Conservation (phyloP, 1,139 yeast genomes). For the Candida dubliniensis region DNA sequence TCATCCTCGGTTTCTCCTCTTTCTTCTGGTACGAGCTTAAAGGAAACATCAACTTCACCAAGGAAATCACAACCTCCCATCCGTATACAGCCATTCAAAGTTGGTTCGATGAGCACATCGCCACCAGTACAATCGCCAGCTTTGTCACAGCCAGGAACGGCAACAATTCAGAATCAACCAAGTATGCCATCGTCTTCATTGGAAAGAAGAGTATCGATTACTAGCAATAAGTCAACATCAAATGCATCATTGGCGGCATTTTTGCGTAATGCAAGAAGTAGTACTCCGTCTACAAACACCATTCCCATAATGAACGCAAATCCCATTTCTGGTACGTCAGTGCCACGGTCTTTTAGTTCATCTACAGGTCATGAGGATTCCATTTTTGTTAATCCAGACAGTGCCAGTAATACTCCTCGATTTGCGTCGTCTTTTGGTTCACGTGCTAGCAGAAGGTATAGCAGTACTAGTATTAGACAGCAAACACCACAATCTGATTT, state of each 20-base stretch:
- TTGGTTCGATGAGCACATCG: conserved; percentile 57
- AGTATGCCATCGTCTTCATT: conserved; percentile 24
- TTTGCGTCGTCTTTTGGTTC: conserved; percentile 61
- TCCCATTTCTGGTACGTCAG: conserved; percentile 19
- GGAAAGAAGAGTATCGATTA: conserved; percentile 45
- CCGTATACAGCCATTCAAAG: conserved; percentile 57
- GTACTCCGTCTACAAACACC: conserved; percentile 31
- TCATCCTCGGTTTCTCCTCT: conserved; percentile 24
- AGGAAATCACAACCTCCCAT: conserved; percentile 26
- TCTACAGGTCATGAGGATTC: conserved; percentile 39
- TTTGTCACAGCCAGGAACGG: conserved; percentile 18
- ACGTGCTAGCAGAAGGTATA: conserved; percentile 45
- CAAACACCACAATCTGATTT: conserved; percentile 24
- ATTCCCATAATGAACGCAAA: conserved; percentile 25
- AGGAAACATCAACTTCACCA: conserved; percentile 20
- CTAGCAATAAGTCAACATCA: conserved; percentile 52
- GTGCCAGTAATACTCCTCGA: conserved; percentile 37
- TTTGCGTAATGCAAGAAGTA: conserved; percentile 48
- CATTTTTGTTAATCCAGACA: conserved; percentile 24
- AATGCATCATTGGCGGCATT: conserved; percentile 57
- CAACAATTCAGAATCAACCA: conserved; percentile 20
- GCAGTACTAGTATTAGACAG: conserved; percentile 38
- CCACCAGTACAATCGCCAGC: conserved; percentile 41
- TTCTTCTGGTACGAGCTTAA: conserved; percentile 5
- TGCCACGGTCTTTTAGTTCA: conserved; percentile 43